Conservation (phyloP, 2,329 filamentous ascomycete genomes). For the Dryadomyces quercus-mongolicae region DNA sequence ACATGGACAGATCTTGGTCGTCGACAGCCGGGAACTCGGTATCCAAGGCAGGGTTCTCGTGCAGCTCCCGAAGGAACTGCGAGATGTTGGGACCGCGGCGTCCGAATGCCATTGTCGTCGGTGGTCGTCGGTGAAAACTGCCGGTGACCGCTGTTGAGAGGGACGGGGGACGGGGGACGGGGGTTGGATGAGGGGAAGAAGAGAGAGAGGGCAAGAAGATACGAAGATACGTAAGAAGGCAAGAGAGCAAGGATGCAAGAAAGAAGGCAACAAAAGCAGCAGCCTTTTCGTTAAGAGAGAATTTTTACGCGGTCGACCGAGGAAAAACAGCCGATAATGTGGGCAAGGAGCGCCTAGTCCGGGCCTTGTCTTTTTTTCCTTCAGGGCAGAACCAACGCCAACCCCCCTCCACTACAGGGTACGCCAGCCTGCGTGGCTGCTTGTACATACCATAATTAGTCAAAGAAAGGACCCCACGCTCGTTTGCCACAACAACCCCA, state of each 20-base stretch:
- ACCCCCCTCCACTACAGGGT: background rate
- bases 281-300: background rate
- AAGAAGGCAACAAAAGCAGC: background rate
- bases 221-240: too few species aligned
- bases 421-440: background rate
- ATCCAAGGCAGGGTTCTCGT: slow-evolving; percentile 44
- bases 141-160: too few species aligned
- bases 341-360: slow-evolving; percentile 1
- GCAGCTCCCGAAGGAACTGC: slow-evolving; percentile 78
- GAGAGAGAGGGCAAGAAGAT: too few species aligned
- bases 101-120: slow-evolving; percentile 55
- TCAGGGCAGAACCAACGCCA: background rate
- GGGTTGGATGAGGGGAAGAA: background rate
- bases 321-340: background rate
- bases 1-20: slow-evolving; percentile 57
- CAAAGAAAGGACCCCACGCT: background rate
- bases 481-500: background rate
- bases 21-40: slow-evolving; percentile 48
- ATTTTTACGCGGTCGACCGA: background rate
- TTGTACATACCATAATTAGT: slow-evolving; percentile 4
- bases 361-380: background rate
- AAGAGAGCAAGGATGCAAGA: background rate
- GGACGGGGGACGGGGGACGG: too few species aligned
- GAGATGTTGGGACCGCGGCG: slow-evolving; percentile 79
- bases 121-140: background rate